Evolutionary conservation across 164 flowering plant genomes (phyloP).

Genomic region (Protea cynaroides): DNA sequence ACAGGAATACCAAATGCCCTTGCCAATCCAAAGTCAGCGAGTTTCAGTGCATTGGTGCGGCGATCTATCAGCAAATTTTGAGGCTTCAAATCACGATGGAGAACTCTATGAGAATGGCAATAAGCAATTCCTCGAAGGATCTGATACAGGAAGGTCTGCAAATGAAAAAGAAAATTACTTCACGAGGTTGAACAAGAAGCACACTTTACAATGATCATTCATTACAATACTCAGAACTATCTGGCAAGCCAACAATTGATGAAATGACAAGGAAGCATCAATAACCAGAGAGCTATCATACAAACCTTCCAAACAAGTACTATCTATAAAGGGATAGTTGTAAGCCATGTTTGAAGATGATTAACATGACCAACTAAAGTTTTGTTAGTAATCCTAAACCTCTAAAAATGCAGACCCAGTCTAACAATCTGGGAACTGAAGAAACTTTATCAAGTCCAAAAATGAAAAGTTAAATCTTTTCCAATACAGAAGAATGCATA

Average conservation of each 20-base stretch:
- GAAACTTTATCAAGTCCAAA: background rate
- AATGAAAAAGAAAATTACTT: background rate
- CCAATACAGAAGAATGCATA: background rate
- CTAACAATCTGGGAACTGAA: background rate
- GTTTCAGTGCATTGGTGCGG: background rate
- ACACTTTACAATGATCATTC: background rate
- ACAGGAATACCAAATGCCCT: conserved; percentile 2
- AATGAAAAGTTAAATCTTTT: background rate
- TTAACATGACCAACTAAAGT: background rate
- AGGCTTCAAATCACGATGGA: background rate
- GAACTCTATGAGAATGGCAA: background rate
- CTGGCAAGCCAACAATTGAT: too few species aligned
- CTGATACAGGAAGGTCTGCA: background rate
- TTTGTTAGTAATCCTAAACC: background rate
- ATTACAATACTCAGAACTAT: too few species aligned
- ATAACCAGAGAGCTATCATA: background rate
- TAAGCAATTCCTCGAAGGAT: conserved; percentile 1
- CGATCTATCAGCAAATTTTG: background rate
- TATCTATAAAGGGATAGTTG: background rate
- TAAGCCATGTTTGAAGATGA: background rate
- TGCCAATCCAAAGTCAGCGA: background rate
- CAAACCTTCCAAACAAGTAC: background rate
- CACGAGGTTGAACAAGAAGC: background rate
- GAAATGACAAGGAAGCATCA: too few species aligned
- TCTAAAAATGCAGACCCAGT: background rate